Base-by-base conservation (phyloP, 2,329 filamentous ascomycete species). In the Xylariaceae sp. region DNA sequence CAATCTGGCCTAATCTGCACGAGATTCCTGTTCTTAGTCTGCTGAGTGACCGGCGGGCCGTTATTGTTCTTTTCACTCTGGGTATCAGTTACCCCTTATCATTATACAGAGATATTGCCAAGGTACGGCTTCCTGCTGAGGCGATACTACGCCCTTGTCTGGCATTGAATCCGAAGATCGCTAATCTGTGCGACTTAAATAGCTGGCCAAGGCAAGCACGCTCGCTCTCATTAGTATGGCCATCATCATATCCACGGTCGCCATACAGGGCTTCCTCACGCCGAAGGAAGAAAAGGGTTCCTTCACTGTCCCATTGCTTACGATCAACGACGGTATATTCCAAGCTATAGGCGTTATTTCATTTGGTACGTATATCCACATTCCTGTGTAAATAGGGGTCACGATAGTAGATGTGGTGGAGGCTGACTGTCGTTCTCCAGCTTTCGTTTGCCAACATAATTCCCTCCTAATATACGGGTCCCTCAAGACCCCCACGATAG, bases 281-380 rank as follows among this genome's bases (percentile, higher is more conserved):
- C 88, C 92, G 4, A 70, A 80, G 23, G 88, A 91, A 55, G 80
- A 85, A 13, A 83, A 86, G 64, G 94, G 94, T 2, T 81, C 84
- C 34, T 84, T 97, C 57, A 83, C 80, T 63, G 84, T 82, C 58
- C 82, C 87, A 13, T 75, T 92, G 44, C 76, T 97, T 59, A 84
- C 88, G n/a, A 80, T 97, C 66, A 95, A 96, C 69, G 80, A 82
- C 30, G 94, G 93, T 52, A 87, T 99, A 60, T 95, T 97, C 70
- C 92, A 97, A 74, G 93, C 94, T 18, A 92, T 99, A 68, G 94
- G 94, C 37, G 93, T 99, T 15, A 99, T 99, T 67, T 97, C 94
- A 3, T 99, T 99, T 73, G 92, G 90, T 94, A 80, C 51, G 82
- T 47, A 37, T 51, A 58, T 45, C 44, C 51, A 57, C 44, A 23